These are phyloP conservation scores for Cruciata laevipes DNA, from an alignment of 257 asterid genomes.

Conservation along the genomic window DNA sequence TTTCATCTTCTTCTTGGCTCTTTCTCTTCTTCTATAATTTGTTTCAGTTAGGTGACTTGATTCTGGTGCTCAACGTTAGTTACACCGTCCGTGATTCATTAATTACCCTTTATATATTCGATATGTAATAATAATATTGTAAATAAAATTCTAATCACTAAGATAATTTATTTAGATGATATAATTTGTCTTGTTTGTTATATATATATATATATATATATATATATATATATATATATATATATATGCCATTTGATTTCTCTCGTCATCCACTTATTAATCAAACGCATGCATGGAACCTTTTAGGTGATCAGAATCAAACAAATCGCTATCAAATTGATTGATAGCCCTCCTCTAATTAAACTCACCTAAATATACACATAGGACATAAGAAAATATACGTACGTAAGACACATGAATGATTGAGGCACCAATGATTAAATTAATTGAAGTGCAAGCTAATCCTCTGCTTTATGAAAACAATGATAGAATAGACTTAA, in stretches of 20 bases:
- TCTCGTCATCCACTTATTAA: too few relatives aligned
- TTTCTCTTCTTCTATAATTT: not conserved
- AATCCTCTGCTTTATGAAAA: not conserved
- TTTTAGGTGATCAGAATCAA: not conserved
- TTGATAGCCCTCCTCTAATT: not conserved
- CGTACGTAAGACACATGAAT: not conserved
- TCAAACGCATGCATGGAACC: not conserved
- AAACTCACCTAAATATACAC: not conserved
- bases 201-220: too few relatives aligned
- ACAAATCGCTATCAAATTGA: not conserved
- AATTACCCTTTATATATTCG: too few relatives aligned
- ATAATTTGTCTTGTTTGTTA: not conserved
- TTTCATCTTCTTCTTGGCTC: too few relatives aligned
- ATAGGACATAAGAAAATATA: not conserved
- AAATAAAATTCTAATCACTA: too few relatives aligned
- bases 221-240: too few relatives aligned
- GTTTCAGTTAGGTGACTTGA: not conserved
- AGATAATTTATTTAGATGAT: too few relatives aligned
- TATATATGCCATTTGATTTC: not conserved
- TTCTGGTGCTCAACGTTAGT: not conserved
- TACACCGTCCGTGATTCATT: not conserved
- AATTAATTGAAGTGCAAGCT: not conserved
- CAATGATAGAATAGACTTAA: not conserved
- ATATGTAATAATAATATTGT: too few relatives aligned
- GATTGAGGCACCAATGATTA: not conserved